Conservation (phyloP, 2,329 filamentous ascomycete species). For the Simplicillium sp. region DNA sequence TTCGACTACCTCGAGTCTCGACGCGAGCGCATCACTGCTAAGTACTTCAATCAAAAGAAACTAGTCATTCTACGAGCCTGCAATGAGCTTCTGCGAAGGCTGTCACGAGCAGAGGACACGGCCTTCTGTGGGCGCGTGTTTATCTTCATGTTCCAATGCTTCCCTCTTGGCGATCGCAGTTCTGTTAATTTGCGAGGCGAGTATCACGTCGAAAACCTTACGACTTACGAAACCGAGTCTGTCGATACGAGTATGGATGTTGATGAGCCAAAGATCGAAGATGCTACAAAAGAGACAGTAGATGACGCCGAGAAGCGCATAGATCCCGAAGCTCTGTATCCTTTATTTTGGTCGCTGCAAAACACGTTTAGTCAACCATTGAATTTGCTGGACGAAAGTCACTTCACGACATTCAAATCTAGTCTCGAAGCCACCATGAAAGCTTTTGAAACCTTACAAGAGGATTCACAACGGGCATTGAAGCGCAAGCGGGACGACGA, state of each 20-base stretch:
- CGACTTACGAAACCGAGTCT: constrained; percentile 55
- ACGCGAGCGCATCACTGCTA: constrained; percentile 76
- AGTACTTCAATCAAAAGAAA: constrained; percentile 73
- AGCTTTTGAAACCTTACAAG: constrained; percentile 37
- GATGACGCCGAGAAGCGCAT: constrained; percentile 39
- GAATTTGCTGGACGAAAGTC: constrained; percentile 61
- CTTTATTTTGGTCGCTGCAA: constrained; percentile 89
- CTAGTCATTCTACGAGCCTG: constrained; percentile 87
- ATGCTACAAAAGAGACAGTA: constrained; percentile 22
- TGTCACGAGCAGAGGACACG: constrained; percentile 94
- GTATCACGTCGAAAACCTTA: constrained; percentile 92
- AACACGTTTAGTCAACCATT: constrained; percentile 86
- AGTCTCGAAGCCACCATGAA: constrained; percentile 59
- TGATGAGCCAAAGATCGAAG: constrained; percentile 31
- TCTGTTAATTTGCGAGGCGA: constrained; percentile 94
- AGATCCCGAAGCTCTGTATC: constrained; percentile 69
- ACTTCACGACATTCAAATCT: constrained; percentile 73
- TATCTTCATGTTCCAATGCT: constrained; percentile 97
- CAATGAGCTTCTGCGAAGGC: constrained; percentile 84
- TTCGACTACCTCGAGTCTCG: constrained; percentile 95
- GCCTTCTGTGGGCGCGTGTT: constrained; percentile 97
- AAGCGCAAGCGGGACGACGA: constrained; percentile 62
- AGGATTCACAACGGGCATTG: constrained; percentile 35
- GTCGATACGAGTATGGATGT: constrained; percentile 49
- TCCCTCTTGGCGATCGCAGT: constrained; percentile 91